Percentiles rank a stretch among this genome's conserved stretches.
phyloP scores from a whole-genome alignment of 495 filamentous ascomycete genomes.

The Tuber indicum region DNA sequence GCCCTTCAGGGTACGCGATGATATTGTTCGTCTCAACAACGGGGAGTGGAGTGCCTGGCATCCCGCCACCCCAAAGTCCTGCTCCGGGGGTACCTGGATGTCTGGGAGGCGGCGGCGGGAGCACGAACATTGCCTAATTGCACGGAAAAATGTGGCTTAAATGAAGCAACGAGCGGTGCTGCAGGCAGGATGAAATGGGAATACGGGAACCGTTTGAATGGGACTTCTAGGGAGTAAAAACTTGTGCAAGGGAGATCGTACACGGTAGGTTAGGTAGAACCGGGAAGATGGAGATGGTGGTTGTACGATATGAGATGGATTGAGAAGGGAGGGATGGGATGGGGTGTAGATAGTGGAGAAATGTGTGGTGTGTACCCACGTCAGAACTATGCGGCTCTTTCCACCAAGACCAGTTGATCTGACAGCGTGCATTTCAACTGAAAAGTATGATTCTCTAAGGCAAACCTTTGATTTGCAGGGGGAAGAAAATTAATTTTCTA shows the following conservation, averaged over 20 bases:
- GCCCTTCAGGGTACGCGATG: constrained; percentile 67
- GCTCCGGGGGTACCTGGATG: constrained; percentile 26
- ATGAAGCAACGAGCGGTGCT: not conserved
- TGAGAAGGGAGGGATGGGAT: not conserved
- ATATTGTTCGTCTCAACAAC: constrained; percentile 90
- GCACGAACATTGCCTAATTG: constrained; percentile 21
- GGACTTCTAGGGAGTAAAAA: not conserved
- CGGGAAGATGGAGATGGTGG: not conserved
- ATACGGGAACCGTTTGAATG: not conserved
- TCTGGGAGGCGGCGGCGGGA: constrained; percentile 33
- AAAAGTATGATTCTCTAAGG: not conserved
- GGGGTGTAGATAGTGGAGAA: not conserved
- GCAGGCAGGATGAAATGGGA: not conserved
- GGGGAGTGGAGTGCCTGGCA: constrained; percentile 44
- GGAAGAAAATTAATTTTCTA: not conserved
- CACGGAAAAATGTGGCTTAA: not conserved
- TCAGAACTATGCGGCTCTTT: not conserved
- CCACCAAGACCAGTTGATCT: not conserved
- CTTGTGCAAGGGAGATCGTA: not conserved
- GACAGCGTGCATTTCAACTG: not conserved
- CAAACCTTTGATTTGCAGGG: not conserved
- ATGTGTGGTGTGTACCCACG: not conserved
- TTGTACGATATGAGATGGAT: constrained; percentile 3
- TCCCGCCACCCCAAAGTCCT: constrained; percentile 28
- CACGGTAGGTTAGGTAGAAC: not conserved